Percentiles rank a stretch among this genome's conserved stretches.
Conservation (phyloP, 768 basidiomycete species). For the Amanita fuliginea region DNA sequence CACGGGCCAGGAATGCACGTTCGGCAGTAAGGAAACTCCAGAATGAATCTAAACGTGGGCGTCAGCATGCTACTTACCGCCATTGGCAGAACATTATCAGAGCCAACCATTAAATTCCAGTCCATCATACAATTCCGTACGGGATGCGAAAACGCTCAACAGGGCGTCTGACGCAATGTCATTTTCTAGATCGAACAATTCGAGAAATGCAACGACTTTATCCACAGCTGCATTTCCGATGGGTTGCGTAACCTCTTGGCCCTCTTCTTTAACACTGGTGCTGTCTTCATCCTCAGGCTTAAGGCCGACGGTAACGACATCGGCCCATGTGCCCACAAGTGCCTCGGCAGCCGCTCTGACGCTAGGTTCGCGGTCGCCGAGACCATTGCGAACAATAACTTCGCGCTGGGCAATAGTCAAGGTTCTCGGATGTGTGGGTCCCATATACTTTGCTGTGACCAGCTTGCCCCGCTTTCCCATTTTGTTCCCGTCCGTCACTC, state of each 20-base stretch:
- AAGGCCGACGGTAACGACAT: slow-evolving; percentile 28
- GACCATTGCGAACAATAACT: slow-evolving; percentile 66
- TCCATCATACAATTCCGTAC: slow-evolving; percentile 53
- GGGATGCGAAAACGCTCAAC: slow-evolving; percentile 55
- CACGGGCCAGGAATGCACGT: slow-evolving; percentile 70
- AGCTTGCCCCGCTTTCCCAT: background rate
- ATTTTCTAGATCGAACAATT: slow-evolving; percentile 51
- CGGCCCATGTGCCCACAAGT: slow-evolving; percentile 70
- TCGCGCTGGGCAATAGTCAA: slow-evolving; percentile 69
- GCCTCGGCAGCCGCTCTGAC: slow-evolving; percentile 66
- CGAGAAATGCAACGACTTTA: slow-evolving; percentile 37
- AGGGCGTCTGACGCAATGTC: slow-evolving; percentile 67
- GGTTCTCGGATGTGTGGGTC: slow-evolving; percentile 49
- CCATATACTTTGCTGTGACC: slow-evolving; percentile 19
- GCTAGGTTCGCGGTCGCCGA: slow-evolving; percentile 72
- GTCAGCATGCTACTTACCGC: background rate
- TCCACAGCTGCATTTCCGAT: slow-evolving; percentile 12
- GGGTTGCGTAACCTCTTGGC: slow-evolving; percentile 1
- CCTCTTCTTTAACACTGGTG: slow-evolving; percentile 12
- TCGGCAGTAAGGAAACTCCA: slow-evolving; percentile 67
- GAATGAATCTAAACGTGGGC: slow-evolving; percentile 41
- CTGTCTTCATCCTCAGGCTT: slow-evolving; percentile 24
- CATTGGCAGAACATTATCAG: background rate
- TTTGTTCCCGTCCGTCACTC: background rate
- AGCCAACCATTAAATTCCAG: slow-evolving; percentile 60